Evolutionary conservation across 768 basidiomycete species (phyloP).

Genomic region (Cubamyces lactineus): DNA sequence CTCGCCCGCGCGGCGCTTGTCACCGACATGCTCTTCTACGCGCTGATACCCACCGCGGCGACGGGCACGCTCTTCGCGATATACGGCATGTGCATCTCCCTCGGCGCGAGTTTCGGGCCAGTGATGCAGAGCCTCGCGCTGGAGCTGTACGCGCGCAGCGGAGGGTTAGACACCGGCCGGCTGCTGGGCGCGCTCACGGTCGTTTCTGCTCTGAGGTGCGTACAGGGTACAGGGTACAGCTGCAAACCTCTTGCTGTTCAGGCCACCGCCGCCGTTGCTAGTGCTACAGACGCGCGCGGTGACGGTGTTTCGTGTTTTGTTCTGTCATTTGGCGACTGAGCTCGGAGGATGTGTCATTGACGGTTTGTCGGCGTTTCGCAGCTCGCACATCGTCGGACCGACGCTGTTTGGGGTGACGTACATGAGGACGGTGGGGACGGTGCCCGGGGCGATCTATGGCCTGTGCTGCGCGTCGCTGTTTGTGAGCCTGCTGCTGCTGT

Average conservation of each 20-base stretch:
- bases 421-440: slow-evolving; percentile 68
- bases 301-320: too few relatives aligned
- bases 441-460: slow-evolving; percentile 63
- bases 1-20: slow-evolving; percentile 65
- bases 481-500: slow-evolving; percentile 12
- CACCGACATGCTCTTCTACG: slow-evolving; percentile 57
- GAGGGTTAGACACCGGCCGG: slow-evolving; percentile 65
- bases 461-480: slow-evolving; percentile 21
- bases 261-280: too few relatives aligned
- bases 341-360: neutral
- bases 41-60: slow-evolving; percentile 46
- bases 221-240: too few relatives aligned
- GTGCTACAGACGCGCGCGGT: too few relatives aligned
- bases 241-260: neutral
- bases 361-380: slow-evolving; percentile 31
- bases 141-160: slow-evolving; percentile 59
- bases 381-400: slow-evolving; percentile 74
- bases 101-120: slow-evolving; percentile 68
- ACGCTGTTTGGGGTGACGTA: slow-evolving; percentile 75
- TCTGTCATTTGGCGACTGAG: neutral
- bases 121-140: slow-evolving; percentile 74
- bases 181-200: slow-evolving; percentile 84
- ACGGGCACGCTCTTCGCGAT: slow-evolving; percentile 55
- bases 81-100: slow-evolving; percentile 51
- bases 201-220: slow-evolving; percentile 68